These are phyloP conservation scores for Vaccinium corymbosum DNA, from an alignment of 148 eudicot genomes.

Conservation along the genomic window DNA sequence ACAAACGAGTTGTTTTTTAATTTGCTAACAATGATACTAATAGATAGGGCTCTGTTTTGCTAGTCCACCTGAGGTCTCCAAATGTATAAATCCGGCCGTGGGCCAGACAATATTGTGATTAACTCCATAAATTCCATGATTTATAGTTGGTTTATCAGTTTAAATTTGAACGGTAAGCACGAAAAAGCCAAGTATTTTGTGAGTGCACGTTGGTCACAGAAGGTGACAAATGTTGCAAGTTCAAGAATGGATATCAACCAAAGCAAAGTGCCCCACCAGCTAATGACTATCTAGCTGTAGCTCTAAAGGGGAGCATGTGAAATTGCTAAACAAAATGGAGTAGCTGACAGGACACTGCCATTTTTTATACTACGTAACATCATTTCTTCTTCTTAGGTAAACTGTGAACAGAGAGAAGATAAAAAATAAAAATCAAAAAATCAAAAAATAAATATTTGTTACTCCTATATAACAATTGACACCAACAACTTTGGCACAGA, in stretches of 20 bases:
- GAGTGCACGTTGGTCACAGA: not conserved
- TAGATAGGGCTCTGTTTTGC: too few relatives aligned
- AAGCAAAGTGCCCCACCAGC: not conserved
- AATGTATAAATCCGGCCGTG: too few relatives aligned
- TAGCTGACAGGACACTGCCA: not conserved
- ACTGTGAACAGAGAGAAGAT: not conserved
- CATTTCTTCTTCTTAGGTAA: not conserved
- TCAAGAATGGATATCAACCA: not conserved
- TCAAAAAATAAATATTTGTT: too few relatives aligned
- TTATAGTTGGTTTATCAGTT: too few relatives aligned
- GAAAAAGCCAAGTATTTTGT: not conserved
- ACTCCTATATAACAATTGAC: too few relatives aligned
- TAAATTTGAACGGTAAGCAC: not conserved
- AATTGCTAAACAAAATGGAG: not conserved
- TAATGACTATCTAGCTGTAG: not conserved
- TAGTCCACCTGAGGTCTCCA: too few relatives aligned
- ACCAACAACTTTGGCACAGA: too few relatives aligned
- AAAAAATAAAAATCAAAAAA: not conserved
- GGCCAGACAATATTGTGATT: too few relatives aligned
- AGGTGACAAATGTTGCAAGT: not conserved
- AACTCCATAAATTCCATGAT: too few relatives aligned
- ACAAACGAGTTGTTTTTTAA: too few relatives aligned
- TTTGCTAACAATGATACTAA: too few relatives aligned
- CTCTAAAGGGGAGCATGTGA: not conserved
- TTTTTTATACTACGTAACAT: not conserved